phyloP scores from a whole-genome alignment of 1,284 basidiomycete genomes.

The Leccinum pachyderme region DNA sequence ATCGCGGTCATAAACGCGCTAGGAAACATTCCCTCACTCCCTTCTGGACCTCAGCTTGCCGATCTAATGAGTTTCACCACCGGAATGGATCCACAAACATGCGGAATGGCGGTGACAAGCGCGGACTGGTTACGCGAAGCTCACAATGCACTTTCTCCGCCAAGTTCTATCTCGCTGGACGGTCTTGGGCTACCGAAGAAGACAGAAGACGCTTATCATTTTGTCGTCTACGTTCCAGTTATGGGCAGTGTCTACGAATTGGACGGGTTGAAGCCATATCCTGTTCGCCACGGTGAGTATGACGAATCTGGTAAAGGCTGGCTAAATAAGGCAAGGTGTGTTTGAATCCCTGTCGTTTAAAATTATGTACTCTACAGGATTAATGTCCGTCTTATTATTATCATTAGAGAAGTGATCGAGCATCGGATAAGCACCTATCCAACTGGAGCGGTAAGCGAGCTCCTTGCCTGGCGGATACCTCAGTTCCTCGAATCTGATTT shows the following conservation, averaged over 20 bases:
- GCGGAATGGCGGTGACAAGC: conserved; percentile 82
- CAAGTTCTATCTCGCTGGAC: conserved; percentile 79
- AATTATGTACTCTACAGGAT: not conserved
- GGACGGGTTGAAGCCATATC: conserved; percentile 78
- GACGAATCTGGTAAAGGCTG: conserved; percentile 73
- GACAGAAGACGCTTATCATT: conserved; percentile 89
- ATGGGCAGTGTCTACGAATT: conserved; percentile 86
- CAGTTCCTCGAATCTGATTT: conserved; percentile 7
- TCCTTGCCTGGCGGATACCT: conserved; percentile 3
- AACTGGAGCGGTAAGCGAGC: conserved; percentile 65
- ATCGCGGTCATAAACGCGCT: conserved; percentile 90
- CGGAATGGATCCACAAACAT: conserved; percentile 83
- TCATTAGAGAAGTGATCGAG: conserved; percentile 74
- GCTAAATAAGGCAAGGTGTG: conserved; percentile 73
- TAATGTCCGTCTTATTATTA: conserved; percentile 10
- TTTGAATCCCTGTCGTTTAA: not conserved
- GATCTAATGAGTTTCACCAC: conserved; percentile 77
- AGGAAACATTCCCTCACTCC: conserved; percentile 79
- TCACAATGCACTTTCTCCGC: conserved; percentile 89
- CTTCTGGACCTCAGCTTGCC: conserved; percentile 66
- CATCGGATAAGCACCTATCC: conserved; percentile 86
- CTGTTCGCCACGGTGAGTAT: conserved; percentile 77
- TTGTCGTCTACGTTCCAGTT: conserved; percentile 85
- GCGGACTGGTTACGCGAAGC: conserved; percentile 82
- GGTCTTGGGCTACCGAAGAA: conserved; percentile 69